A percentile compares a stretch with the other conserved stretches of the same genome.
Evolutionary conservation across 306 rosid genomes (phyloP).

Genomic region (Psophocarpus tetragonolobus): DNA sequence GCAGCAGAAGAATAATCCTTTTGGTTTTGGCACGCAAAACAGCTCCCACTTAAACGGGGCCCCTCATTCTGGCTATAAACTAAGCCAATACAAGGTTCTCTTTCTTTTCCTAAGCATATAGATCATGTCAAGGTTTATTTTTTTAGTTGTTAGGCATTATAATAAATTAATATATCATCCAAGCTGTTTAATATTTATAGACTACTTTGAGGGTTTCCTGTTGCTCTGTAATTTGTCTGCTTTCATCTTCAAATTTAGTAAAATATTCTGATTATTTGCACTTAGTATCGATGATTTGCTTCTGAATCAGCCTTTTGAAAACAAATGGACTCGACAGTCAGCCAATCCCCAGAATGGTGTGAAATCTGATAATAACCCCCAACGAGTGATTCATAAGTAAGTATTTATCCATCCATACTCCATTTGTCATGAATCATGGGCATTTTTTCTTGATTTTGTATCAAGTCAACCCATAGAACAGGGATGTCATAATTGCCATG

Average conservation of each 20-base stretch:
- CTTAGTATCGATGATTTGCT: slow-evolving; percentile 34
- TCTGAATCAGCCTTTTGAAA: slow-evolving; percentile 67
- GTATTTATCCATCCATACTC: slow-evolving; percentile 32
- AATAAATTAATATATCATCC: not conserved
- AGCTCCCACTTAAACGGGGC: slow-evolving; percentile 40
- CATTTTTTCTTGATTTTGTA: slow-evolving; percentile 16
- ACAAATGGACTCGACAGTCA: slow-evolving; percentile 77
- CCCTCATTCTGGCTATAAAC: slow-evolving; percentile 45
- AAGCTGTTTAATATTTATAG: not conserved
- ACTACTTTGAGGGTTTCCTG: not conserved
- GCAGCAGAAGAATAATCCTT: slow-evolving; percentile 67
- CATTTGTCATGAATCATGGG: not conserved
- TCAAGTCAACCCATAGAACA: not conserved
- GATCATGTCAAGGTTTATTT: not conserved
- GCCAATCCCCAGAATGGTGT: slow-evolving; percentile 37
- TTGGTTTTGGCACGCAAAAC: slow-evolving; percentile 75
- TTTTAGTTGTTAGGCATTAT: not conserved
- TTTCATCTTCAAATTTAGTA: not conserved
- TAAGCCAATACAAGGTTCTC: slow-evolving; percentile 62
- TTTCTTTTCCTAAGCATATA: slow-evolving; percentile 19
- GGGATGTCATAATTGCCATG: not conserved
- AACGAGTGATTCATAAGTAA: slow-evolving; percentile 60
- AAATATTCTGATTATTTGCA: not conserved
- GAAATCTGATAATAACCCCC: slow-evolving; percentile 55
- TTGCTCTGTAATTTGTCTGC: not conserved